Evolutionary conservation across 805 yeast genomes (phyloP).

Genomic region (Suhomyces sp.): DNA sequence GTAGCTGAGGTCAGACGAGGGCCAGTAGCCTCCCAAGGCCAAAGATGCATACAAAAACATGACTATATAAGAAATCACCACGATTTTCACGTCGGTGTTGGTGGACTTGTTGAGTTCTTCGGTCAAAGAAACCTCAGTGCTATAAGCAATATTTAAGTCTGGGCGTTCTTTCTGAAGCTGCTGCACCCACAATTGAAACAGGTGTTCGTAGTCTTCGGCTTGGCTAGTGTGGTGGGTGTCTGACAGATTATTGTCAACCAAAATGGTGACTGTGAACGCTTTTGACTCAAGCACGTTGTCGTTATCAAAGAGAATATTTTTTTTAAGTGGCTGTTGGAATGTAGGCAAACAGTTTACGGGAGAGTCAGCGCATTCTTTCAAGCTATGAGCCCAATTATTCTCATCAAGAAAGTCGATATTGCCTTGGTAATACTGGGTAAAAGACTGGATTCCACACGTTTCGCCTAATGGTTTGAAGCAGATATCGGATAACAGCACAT

Average conservation of each 20-base stretch:
- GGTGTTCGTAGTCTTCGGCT: conserved; percentile 67
- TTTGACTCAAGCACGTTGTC: conserved; percentile 54
- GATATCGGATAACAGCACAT: conserved; percentile 51
- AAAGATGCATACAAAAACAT: conserved; percentile 89
- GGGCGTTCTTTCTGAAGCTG: conserved; percentile 44
- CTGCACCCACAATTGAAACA: conserved; percentile 54
- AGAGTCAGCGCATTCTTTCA: conserved; percentile 62
- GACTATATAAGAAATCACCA: conserved; percentile 69
- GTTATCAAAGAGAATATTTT: conserved; percentile 58
- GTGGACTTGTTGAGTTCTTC: conserved; percentile 81
- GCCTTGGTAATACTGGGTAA: conserved; percentile 84
- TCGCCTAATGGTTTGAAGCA: conserved; percentile 85
- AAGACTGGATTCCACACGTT: conserved; percentile 78
- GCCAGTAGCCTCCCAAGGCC: conserved; percentile 61
- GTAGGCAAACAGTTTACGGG: conserved; percentile 90
- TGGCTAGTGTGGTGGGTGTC: conserved; percentile 37
- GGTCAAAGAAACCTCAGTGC: conserved; percentile 79
- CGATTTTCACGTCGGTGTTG: conserved; percentile 70
- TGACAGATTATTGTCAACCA: conserved; percentile 53
- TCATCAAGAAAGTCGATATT: conserved; percentile 48
- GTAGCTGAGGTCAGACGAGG: conserved; percentile 31
- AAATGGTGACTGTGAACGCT: conserved; percentile 75
- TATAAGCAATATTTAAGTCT: conserved; percentile 67
- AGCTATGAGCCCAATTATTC: conserved; percentile 51
- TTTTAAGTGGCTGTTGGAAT: conserved; percentile 85